Base-by-base conservation (phyloP, 306 rosid species). In the Sindora glabra region DNA sequence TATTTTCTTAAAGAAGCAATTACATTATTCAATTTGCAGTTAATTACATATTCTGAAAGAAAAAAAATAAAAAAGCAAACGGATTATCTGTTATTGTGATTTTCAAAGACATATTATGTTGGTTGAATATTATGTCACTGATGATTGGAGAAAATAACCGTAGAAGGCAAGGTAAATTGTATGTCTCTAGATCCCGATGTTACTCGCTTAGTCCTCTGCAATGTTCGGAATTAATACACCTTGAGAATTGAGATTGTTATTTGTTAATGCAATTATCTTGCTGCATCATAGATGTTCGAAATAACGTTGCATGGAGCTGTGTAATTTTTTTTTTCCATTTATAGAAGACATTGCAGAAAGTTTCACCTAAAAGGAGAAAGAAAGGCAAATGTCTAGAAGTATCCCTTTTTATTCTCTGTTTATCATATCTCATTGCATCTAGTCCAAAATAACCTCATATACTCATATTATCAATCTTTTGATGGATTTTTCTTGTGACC, bases 1-100 rank as follows among this genome's bases (percentile, higher is more conserved):
- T 7, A 14, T 2, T 50, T 25, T 55, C 21, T 14, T 21, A 3
- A 18, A 58, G 13, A 17, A 24, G 17, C 7, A 66, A 13, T 15
- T 36, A 18, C 27, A 40, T 39, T 65, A 41, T 26, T 65, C 54
- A 52, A 65, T 65, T 39, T 12, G 5, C n/a, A n/a, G n/a, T n/a
- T 30, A 16, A n/a, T 14, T 47, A 24, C 17, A 11, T 23, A 21
- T 8, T 23, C 9, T 15, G 15, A 24, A 37, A 23, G 13, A n/a
- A 7, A 18, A 32, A n/a, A n/a, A n/a, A n/a, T n/a, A n/a, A n/a
- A n/a, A n/a, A n/a, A n/a, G n/a, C 26, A 12, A 34, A 15, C 13
- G 19, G 56, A 7, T 46, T 32, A 9, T 11, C 8, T 62, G 7
- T 4, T 44, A 1, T 2, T 18, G 24, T 12, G 32, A 15, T 27